Base-by-base conservation (phyloP, 345 rosid species). In the Noccaea bulbosa region DNA sequence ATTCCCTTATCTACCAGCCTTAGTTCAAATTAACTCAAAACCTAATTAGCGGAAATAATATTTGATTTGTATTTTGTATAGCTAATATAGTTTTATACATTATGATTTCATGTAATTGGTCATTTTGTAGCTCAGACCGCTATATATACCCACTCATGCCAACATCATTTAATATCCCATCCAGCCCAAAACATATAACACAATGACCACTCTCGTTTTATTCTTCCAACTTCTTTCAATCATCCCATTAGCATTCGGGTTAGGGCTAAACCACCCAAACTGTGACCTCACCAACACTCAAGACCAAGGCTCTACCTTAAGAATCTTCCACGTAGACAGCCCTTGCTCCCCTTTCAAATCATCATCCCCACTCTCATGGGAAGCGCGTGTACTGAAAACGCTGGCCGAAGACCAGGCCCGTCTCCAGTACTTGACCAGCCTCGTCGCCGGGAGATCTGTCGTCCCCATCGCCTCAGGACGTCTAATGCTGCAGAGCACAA, bases 381-480 rank as follows among this genome's bases (percentile, higher is more conserved):
- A 91, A 57, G 89, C 85, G 39, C 86, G 73, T 45, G 87, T 90
- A n/a, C 78, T 88, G 2, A 77, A 91, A 69, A 81, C 78, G 75
- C 86, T 81, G 74, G 85, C 85, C 47, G 71, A 86, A 45, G 98
- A 93, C 82, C 85, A 84, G 69, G 85, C 81, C 45, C 82, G 98
- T 83, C 82, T 87, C 15, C 85, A 79, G 59, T 87, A 69, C 80
- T 66, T 91, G 75, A 65, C 86, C 4, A 90, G 85, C 80, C 87
- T 86, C 12, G 87, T 77, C 56, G 89, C 89, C 8, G 66, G 69
- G 77, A 93, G 81, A 78, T 83, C 98, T 8, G 80, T 82, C 3
- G 92, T 91, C 70, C 98, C 98, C 2, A 72, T 93, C 7, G 98
- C 98, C 45, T 83, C 98, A 0, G 98, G 97, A 24, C 78, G 94